Conservation (phyloP, 2,329 filamentous ascomycete species). For the Colletotrichum chrysophilum region DNA sequence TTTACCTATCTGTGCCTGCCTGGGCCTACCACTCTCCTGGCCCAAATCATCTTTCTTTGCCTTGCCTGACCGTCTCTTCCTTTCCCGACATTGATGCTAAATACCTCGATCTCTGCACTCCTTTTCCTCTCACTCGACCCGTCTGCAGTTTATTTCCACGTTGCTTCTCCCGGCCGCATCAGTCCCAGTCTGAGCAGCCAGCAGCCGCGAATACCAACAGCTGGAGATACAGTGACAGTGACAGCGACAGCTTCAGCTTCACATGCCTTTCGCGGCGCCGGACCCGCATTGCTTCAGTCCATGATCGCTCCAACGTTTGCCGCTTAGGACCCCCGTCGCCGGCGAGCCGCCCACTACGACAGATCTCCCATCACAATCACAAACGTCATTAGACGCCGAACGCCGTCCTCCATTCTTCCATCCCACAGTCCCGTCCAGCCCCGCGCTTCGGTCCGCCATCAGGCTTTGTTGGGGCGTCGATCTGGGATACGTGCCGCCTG, state of each 20-base stretch:
- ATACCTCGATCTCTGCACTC: neutral
- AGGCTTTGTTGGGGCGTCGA: neutral
- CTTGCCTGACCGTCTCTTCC: neutral
- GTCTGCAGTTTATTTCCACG: neutral
- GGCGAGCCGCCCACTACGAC: conserved; percentile 8
- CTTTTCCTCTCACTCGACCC: neutral
- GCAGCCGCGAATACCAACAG: neutral
- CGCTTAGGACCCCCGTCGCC: neutral
- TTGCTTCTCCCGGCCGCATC: neutral
- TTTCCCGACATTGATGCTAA: neutral
- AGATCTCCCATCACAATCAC: neutral
- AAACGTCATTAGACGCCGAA: conserved; percentile 12
- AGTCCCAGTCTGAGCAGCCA: neutral
- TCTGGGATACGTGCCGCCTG: neutral
- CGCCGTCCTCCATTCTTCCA: neutral
- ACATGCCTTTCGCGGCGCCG: neutral
- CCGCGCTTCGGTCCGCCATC: neutral
- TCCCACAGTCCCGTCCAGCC: neutral
- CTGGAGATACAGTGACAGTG: neutral
- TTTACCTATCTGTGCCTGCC: neutral
- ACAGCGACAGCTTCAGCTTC: neutral
- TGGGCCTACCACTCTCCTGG: neutral
- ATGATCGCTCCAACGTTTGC: neutral
- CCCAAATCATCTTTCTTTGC: neutral
- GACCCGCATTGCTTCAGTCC: neutral